phyloP scores from a whole-genome alignment of 1,284 basidiomycete species.

The Ustilago curta region DNA sequence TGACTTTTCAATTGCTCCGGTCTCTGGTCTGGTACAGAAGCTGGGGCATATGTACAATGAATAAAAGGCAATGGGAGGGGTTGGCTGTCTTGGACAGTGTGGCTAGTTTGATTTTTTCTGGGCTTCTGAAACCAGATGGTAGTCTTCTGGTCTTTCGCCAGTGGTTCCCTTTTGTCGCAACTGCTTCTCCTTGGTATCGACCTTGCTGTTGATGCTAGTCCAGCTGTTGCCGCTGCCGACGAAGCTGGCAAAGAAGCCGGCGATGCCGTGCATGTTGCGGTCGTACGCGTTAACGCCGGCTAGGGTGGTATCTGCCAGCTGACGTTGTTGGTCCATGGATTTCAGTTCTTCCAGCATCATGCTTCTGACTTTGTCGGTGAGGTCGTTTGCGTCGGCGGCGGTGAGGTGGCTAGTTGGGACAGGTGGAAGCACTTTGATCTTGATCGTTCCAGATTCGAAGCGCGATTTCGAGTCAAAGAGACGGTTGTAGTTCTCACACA shows the following conservation, averaged over 20 bases:
- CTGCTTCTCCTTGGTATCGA: constrained; percentile 27
- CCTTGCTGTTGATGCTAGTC: constrained; percentile 10
- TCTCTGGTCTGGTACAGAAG: background rate
- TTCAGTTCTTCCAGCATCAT: constrained; percentile 51
- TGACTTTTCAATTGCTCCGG: no score
- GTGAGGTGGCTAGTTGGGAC: constrained; percentile 79
- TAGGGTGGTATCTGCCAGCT: constrained; percentile 12
- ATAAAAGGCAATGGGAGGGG: no score
- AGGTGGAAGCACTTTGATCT: constrained; percentile 78
- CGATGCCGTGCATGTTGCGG: constrained; percentile 27
- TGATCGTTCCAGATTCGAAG: constrained; percentile 73
- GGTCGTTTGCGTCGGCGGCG: constrained; percentile 76
- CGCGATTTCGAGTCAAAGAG: constrained; percentile 80
- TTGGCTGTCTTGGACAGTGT: background rate
- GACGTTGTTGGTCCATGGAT: constrained; percentile 51
- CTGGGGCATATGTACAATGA: background rate
- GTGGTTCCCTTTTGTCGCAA: constrained; percentile 36
- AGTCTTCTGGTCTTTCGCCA: constrained; percentile 46
- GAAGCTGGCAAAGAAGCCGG: constrained; percentile 38
- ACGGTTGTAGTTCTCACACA: constrained; percentile 92
- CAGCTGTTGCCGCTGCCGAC: constrained; percentile 33
- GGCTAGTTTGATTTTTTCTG: constrained; percentile 29
- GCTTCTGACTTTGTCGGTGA: constrained; percentile 75
- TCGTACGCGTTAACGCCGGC: constrained; percentile 20
- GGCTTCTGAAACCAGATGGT: constrained; percentile 52